phyloP scores from a whole-genome alignment of 2,329 filamentous ascomycete species.

The Ophiosphaerella korrae region DNA sequence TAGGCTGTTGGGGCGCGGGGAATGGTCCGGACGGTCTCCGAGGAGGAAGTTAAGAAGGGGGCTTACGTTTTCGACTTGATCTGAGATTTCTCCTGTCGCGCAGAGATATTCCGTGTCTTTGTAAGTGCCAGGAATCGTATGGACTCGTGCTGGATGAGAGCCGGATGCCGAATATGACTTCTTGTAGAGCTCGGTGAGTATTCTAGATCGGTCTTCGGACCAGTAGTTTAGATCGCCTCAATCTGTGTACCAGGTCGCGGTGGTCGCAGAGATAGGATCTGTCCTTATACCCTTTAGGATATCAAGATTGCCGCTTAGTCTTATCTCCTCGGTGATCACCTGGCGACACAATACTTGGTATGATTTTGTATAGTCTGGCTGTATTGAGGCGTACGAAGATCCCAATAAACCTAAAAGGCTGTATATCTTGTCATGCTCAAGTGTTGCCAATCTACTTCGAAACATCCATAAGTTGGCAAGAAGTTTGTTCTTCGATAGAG shows the following conservation, averaged over 20 bases:
- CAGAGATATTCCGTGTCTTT: too few species aligned
- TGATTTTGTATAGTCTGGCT: background rate
- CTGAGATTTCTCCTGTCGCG: too few species aligned
- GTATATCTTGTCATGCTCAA: slow-evolving; percentile 1
- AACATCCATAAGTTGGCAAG: slow-evolving; percentile 2
- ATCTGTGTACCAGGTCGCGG: background rate
- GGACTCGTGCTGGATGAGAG: background rate
- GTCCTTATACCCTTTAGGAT: background rate
- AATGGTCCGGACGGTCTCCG: too few species aligned
- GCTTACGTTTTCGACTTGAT: too few species aligned
- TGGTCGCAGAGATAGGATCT: background rate
- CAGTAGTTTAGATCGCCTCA: background rate
- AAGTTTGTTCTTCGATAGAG: background rate
- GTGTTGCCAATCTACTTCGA: background rate
- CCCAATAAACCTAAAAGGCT: background rate
- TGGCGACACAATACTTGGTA: background rate
- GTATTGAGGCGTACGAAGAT: background rate
- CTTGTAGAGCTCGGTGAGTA: background rate
- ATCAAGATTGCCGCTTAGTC: background rate
- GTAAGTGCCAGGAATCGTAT: too few species aligned
- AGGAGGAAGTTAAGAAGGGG: too few species aligned
- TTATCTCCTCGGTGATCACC: background rate
- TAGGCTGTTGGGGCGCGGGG: too few species aligned
- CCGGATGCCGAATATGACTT: background rate
- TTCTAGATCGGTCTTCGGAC: background rate